Conservation (phyloP, 2,329 filamentous ascomycete species). For the Sclerotinia glacialis region DNA sequence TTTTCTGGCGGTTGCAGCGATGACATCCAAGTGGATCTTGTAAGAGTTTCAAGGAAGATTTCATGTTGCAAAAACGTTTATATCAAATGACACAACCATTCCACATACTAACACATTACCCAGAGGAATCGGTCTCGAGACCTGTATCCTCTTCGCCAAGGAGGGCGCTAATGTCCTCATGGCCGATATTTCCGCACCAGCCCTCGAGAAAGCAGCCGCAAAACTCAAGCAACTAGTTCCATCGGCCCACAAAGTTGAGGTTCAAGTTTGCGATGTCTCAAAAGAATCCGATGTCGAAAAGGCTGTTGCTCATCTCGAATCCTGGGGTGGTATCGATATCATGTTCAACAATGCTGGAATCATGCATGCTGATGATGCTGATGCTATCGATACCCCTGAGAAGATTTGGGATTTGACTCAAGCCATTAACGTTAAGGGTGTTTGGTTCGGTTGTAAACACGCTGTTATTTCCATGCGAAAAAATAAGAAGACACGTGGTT, state of each 20-base stretch:
- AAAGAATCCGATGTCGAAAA: conserved; percentile 64
- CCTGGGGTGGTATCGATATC: conserved; percentile 69
- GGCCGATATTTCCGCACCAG: conserved; percentile 64
- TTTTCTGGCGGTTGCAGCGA: not conserved
- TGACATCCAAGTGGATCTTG: not conserved
- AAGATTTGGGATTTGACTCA: conserved; percentile 76
- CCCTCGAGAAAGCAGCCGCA: conserved; percentile 58
- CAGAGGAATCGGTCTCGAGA: conserved; percentile 73
- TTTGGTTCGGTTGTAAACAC: conserved; percentile 75
- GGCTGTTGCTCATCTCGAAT: conserved; percentile 59
- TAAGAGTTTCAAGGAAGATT: not conserved
- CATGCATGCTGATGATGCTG: conserved; percentile 66
- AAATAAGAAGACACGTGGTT: conserved; percentile 63
- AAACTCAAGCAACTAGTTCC: conserved; percentile 60
- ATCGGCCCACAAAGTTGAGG: conserved; percentile 50
- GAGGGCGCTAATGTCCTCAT: conserved; percentile 71
- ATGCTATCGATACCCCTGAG: conserved; percentile 67
- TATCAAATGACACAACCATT: not conserved
- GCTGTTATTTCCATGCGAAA: conserved; percentile 65
- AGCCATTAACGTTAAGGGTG: conserved; percentile 74
- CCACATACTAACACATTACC: not conserved
- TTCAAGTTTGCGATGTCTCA: conserved; percentile 59
- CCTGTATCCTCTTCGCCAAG: conserved; percentile 66
- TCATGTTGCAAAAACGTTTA: not conserved
- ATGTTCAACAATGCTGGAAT: conserved; percentile 82